Conservation (phyloP, 495 filamentous ascomycete species). For the Aspergillus baeticus region DNA sequence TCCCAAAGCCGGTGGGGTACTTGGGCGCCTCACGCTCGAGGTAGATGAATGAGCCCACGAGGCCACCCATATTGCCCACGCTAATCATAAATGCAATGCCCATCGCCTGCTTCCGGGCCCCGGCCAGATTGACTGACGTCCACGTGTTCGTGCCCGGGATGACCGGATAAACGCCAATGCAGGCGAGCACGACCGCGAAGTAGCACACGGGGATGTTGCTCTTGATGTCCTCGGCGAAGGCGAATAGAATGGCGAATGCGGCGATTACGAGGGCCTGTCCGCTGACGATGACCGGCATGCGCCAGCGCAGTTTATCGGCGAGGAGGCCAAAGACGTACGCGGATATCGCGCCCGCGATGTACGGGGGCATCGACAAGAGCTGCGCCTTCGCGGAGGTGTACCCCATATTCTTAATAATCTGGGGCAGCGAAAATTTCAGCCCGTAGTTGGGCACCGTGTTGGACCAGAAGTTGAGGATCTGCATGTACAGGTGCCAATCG, state of each 20-base stretch:
- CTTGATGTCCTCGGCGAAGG: slow-evolving; percentile 20
- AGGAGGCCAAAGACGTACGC: slow-evolving; percentile 27
- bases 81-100: slow-evolving; percentile 34
- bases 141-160: slow-evolving; percentile 31
- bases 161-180: slow-evolving; percentile 36
- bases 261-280: slow-evolving; percentile 16
- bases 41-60: slow-evolving; percentile 37
- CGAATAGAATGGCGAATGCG: slow-evolving; percentile 26
- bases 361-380: slow-evolving; percentile 27
- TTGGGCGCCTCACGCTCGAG: slow-evolving; percentile 26
- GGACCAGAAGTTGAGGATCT: background rate
- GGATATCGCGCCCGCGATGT: slow-evolving; percentile 29
- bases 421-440: slow-evolving; percentile 29
- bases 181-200: slow-evolving; percentile 32
- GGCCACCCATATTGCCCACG: slow-evolving; percentile 31
- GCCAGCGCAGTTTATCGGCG: slow-evolving; percentile 36
- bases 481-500: slow-evolving; percentile 29
- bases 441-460: slow-evolving; percentile 13
- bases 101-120: slow-evolving; percentile 32
- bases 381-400: slow-evolving; percentile 26
- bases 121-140: slow-evolving; percentile 36
- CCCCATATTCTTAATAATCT: slow-evolving; percentile 28
- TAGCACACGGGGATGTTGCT: slow-evolving; percentile 27
- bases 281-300: slow-evolving; percentile 33
- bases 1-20: slow-evolving; percentile 32